A percentile compares a stretch with the other conserved stretches of the same genome.
Evolutionary conservation across 1,139 yeast species (phyloP).

Genomic region (Geotrichum histeridarum): DNA sequence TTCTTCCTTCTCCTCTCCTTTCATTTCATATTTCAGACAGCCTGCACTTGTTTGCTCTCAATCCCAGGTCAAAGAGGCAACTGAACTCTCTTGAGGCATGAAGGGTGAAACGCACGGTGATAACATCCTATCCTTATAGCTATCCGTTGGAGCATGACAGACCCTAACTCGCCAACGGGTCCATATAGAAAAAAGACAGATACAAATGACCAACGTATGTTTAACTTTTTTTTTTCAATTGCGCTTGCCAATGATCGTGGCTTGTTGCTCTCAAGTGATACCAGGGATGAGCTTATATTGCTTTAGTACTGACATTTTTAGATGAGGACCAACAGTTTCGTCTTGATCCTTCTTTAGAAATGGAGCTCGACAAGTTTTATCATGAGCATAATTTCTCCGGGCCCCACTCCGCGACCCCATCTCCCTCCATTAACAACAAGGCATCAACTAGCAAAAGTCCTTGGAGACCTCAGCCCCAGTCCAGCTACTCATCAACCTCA

Average conservation of each 20-base stretch:
- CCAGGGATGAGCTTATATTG: not conserved
- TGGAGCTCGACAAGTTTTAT: slow-evolving; percentile 13
- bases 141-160: not conserved
- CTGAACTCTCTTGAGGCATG: too few species aligned
- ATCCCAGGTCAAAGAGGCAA: too few species aligned
- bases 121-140: not conserved
- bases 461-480: too few species aligned
- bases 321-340: not conserved
- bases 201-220: not conserved
- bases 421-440: not conserved
- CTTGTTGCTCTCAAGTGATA: not conserved
- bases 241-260: not conserved
- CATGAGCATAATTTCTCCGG: not conserved
- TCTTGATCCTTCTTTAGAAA: slow-evolving; percentile 7
- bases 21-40: too few species aligned
- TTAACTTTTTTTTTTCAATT: not conserved
- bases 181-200: not conserved
- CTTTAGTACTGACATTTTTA: not conserved
- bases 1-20: too few species aligned
- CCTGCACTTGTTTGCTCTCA: too few species aligned
- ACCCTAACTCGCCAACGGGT: not conserved
- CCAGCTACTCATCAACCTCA: too few species aligned
- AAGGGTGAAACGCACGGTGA: too few species aligned
- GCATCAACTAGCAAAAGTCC: too few species aligned
- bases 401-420: not conserved